Evolutionary conservation across 108 stramenopile genomes (phyloP).

Genomic region (Nannochloropsis salina): DNA sequence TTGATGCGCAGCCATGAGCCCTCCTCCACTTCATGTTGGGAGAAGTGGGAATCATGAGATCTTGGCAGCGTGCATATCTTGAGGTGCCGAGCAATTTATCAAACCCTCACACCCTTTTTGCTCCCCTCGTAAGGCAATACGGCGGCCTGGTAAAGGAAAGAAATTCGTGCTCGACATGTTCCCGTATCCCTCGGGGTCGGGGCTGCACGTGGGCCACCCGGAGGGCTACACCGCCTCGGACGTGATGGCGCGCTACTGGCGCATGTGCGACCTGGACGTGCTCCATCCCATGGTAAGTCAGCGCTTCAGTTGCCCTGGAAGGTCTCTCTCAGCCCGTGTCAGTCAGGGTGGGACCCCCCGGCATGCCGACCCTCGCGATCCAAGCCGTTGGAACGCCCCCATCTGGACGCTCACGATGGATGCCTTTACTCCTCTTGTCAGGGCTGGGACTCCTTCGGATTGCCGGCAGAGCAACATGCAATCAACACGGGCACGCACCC

Average conservation of each 20-base stretch:
- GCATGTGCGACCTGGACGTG: conserved; percentile 90
- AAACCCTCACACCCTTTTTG: too few species aligned
- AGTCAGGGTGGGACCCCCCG: not conserved
- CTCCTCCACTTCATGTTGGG: too few species aligned
- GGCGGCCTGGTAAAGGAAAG: conserved; percentile 40
- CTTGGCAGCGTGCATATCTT: too few species aligned
- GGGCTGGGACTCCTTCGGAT: conserved; percentile 99
- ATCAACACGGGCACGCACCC: conserved; percentile 92
- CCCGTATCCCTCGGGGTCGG: conserved; percentile 96
- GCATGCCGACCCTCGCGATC: not conserved
- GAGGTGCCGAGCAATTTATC: too few species aligned
- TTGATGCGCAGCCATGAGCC: too few species aligned
- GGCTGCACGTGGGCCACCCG: conserved; percentile 93
- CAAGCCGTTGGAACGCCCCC: too few species aligned
- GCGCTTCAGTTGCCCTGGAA: not conserved
- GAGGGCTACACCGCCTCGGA: conserved; percentile 93
- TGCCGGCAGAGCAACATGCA: conserved; percentile 99
- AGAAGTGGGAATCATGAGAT: too few species aligned
- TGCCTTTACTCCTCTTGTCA: not conserved
- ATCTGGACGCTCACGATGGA: too few species aligned
- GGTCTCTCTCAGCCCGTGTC: not conserved
- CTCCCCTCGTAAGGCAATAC: not conserved
- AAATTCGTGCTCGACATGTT: conserved; percentile 97
- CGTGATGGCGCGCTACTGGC: conserved; percentile 93
- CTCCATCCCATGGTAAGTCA: conserved; percentile 77